phyloP scores from a whole-genome alignment of 2,329 filamentous ascomycete species.

The Penicillium nordicum region DNA sequence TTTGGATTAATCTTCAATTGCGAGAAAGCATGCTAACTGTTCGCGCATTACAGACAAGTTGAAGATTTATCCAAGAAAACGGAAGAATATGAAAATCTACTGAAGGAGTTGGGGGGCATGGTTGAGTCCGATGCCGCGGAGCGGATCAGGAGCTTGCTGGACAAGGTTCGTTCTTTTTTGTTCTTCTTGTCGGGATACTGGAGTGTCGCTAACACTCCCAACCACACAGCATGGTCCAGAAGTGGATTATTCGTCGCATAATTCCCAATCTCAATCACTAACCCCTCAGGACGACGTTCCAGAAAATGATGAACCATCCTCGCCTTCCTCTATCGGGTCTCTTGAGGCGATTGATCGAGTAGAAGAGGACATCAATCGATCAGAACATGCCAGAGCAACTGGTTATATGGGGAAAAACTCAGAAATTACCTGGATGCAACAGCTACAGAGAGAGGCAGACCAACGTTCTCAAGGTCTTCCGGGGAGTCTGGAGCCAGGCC shows the following conservation, averaged over 20 bases:
- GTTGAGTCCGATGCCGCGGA: conserved; percentile 35
- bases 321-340: conserved; percentile 40
- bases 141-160: conserved; percentile 36
- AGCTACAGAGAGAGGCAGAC: conserved; percentile 38
- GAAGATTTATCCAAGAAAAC: conserved; percentile 32
- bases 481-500: conserved; percentile 26
- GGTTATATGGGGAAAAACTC: conserved; percentile 48
- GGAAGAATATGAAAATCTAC: conserved; percentile 39
- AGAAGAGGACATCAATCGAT: conserved; percentile 44
- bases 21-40: conserved; percentile 7
- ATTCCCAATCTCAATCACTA: conserved; percentile 27
- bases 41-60: conserved; percentile 28
- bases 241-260: conserved; percentile 22
- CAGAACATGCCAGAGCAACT: conserved; percentile 35
- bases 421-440: conserved; percentile 47
- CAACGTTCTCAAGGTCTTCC: conserved; percentile 31
- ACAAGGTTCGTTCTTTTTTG: conserved; percentile 31
- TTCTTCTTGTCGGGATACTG: not conserved
- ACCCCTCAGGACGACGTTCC: conserved; percentile 30
- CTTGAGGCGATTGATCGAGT: conserved; percentile 46
- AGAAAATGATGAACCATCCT: conserved; percentile 27
- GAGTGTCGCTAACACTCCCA: conserved; percentile 1
- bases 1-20: not conserved
- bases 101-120: conserved; percentile 35
- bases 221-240: conserved; percentile 23